Percentiles rank a stretch among this genome's conserved stretches.
Evolutionary conservation across 345 rosid species (phyloP).

Genomic region (Carallia pectinifolia): DNA sequence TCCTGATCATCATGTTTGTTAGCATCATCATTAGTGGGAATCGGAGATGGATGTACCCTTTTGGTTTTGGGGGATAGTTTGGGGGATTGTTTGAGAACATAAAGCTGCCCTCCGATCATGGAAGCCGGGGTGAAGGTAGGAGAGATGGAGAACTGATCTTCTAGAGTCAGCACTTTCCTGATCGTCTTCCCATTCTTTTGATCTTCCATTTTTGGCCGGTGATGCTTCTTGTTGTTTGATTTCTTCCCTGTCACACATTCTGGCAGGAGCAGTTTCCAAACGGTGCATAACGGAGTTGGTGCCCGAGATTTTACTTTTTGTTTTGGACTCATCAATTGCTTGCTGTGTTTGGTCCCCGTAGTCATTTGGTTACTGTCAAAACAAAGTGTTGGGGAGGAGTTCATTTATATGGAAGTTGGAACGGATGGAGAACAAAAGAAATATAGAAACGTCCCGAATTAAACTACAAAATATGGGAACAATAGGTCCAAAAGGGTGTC

Average conservation of each 20-base stretch:
- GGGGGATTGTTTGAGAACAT: conserved; percentile 18
- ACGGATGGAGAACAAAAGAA: no score
- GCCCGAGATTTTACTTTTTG: not conserved
- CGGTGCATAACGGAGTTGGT: conserved; percentile 2
- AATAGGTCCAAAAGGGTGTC: no score
- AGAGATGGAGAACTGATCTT: conserved; percentile 33
- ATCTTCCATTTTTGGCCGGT: not conserved
- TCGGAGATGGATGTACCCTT: conserved; percentile 19
- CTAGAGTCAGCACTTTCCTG: conserved; percentile 29
- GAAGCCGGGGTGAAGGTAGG: not conserved
- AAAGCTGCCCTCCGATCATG: conserved; percentile 26
- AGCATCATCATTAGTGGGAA: not conserved
- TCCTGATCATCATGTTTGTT: not conserved
- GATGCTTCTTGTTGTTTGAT: conserved; percentile 18
- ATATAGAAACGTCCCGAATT: no score
- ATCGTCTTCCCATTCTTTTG: not conserved
- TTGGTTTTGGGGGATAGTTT: conserved; percentile 10
- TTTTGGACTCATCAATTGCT: conserved; percentile 3
- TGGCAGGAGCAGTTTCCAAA: conserved; percentile 21
- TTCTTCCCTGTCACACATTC: conserved; percentile 16
- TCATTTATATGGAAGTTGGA: no score
- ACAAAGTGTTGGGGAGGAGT: no score
- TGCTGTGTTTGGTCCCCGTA: conserved; percentile 29
- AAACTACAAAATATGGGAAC: not conserved
- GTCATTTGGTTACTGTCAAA: no score